Evolutionary conservation across 768 basidiomycete genomes (phyloP), one percentile per base, ranked within the genome.

Genomic region (Suillus paluster): DNA sequence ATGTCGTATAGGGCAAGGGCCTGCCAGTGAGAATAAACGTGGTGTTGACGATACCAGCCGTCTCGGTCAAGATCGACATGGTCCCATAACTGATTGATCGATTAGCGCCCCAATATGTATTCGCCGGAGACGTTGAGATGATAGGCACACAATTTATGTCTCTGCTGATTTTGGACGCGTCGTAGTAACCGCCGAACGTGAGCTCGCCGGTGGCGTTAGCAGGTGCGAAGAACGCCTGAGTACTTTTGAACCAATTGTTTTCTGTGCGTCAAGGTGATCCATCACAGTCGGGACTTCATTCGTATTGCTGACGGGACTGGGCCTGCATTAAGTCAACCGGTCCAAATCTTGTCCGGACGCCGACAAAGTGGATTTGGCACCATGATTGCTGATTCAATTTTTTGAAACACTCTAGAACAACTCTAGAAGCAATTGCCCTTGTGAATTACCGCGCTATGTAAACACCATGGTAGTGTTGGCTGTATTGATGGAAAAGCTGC

Each of bases 11-110:
- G 14, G 46, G 4, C 8, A 60, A n/a, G n/a, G n/a, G n/a, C 50
- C 36, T 56, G 38, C 59, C 59, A 27, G 62, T 63, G 15, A 64
- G 53, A 21, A 66, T 61, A 41, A 79, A 67, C 4, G 76, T 75
- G 21, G 75, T 77, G 59, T 79, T 74, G 65, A 78, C 69, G 42
- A 78, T 73, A 17, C 77, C 77, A 11, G 74, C 68, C 1, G 70
- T 72, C 17, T 46, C 59, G 21, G 38, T 48, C 27, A 77, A 64
- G 46, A 77, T 44, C 12, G 68, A 68, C 2, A 65, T 57, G 12
- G 59, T 21, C 42, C 73, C 74, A 55, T 69, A 74, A 2, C 42
- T 57, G 60, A 78, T 71, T 17, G 66, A 65, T 63, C 75, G 64
- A 59, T 78, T 55, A 54, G 78, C 74, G 25, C 78, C 78, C 72